Percentiles rank a stretch among this genome's conserved stretches.
phyloP scores from a whole-genome alignment of 2,329 filamentous ascomycete genomes.

The Penicillium sp. region DNA sequence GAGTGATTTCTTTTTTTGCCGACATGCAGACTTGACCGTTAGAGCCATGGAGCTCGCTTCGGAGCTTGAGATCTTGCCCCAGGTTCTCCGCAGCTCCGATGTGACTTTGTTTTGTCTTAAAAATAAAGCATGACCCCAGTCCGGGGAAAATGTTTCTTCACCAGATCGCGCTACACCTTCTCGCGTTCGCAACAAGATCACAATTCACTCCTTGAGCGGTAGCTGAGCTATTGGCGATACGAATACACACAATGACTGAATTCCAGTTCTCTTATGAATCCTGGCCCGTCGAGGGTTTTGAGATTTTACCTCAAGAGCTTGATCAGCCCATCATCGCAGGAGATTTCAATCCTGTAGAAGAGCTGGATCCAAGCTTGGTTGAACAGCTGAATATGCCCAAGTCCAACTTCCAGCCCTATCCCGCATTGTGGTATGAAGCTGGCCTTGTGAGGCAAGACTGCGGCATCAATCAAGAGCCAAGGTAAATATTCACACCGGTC shows the following conservation, averaged over 20 bases:
- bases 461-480: background rate
- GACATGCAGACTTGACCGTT: background rate
- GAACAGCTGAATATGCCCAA: background rate
- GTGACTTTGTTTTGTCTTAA: background rate
- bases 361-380: background rate
- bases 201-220: background rate
- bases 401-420: conserved; percentile 4
- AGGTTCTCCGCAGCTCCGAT: conserved; percentile 6
- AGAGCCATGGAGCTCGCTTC: background rate
- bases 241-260: conserved; percentile 1
- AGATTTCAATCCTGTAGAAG: background rate
- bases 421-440: conserved; percentile 8
- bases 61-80: background rate
- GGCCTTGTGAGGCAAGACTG: conserved; percentile 4
- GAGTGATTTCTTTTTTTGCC: background rate
- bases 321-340: conserved; percentile 2
- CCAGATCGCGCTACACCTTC: background rate
- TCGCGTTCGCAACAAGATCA: background rate
- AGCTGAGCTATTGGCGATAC: background rate
- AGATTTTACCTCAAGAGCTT: background rate
- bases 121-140: conserved; percentile 7
- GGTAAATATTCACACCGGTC: background rate
- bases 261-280: background rate
- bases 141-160: conserved; percentile 1
- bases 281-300: background rate